Conservation (phyloP, 2,329 filamentous ascomycete species). For the Apiospora koreana region DNA sequence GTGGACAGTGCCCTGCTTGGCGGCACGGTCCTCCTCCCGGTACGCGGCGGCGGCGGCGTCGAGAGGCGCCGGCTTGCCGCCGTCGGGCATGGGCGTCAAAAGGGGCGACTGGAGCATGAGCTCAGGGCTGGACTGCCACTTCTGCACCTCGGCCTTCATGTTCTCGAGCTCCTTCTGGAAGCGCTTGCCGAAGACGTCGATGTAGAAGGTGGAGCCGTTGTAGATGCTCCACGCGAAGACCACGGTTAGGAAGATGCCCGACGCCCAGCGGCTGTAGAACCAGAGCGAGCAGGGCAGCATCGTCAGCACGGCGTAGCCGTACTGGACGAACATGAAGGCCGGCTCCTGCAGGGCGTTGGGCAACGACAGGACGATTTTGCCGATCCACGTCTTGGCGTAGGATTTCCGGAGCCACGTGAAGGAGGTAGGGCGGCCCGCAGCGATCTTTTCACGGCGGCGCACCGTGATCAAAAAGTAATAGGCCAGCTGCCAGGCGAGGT, state of each 20-base stretch:
- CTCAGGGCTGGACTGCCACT: constrained; percentile 73
- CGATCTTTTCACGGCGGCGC: constrained; percentile 92
- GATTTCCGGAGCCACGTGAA: constrained; percentile 96
- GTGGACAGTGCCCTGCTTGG: constrained; percentile 22
- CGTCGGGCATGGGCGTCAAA: constrained; percentile 36
- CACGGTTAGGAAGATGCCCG: constrained; percentile 70
- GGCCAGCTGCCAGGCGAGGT: constrained; percentile 85
- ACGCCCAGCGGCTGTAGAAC: constrained; percentile 87
- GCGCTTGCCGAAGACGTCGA: constrained; percentile 93
- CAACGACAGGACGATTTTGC: constrained; percentile 77
- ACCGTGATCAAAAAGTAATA: constrained; percentile 98
- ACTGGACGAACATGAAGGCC: constrained; percentile 96
- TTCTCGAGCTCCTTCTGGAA: constrained; percentile 96
- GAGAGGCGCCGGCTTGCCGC: constrained; percentile 19
- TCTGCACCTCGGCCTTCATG: constrained; percentile 83
- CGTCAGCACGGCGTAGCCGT: constrained; percentile 83
- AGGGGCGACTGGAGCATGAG: constrained; percentile 40
- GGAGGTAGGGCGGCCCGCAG: constrained; percentile 89
- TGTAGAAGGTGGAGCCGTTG: constrained; percentile 97
- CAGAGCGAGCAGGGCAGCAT: constrained; percentile 94
- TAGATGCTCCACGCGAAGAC: constrained; percentile 97
- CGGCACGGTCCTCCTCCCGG: constrained; percentile 14
- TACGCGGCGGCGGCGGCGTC: constrained; percentile 20
- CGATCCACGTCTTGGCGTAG: constrained; percentile 88
- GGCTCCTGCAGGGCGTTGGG: constrained; percentile 78